Conservation (phyloP, 1,284 basidiomycete genomes). For the Macrocybe sp. region DNA sequence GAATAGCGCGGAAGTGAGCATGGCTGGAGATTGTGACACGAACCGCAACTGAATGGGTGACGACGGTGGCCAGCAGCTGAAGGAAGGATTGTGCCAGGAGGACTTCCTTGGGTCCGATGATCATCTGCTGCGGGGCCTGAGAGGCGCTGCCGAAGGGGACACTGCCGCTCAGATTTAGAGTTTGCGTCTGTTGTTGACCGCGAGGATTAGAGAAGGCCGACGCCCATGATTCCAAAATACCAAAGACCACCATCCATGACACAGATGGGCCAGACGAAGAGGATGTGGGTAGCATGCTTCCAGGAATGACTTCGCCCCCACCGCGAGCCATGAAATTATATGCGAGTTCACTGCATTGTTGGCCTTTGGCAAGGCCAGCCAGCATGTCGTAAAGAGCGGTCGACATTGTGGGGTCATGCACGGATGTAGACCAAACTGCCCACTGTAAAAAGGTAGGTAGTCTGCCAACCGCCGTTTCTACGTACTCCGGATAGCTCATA, state of each 20-base stretch:
- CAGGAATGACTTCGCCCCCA: conserved; percentile 57
- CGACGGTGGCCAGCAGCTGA: conserved; percentile 76
- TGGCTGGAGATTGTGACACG: conserved; percentile 78
- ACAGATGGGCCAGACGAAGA: conserved; percentile 34
- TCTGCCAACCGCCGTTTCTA: conserved; percentile 58
- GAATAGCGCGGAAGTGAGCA: conserved; percentile 75
- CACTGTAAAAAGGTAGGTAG: conserved; percentile 82
- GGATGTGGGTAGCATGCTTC: conserved; percentile 38
- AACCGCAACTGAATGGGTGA: conserved; percentile 73
- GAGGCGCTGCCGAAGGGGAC: conserved; percentile 20
- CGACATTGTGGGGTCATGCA: conserved; percentile 66
- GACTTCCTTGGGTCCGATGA: conserved; percentile 72
- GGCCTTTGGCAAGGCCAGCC: conserved; percentile 78
- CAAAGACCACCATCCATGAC: conserved; percentile 43
- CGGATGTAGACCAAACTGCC: conserved; percentile 81
- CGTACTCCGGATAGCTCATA: conserved; percentile 46
- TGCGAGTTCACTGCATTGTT: conserved; percentile 77
- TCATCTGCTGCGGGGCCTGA: conserved; percentile 41
- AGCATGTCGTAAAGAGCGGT: conserved; percentile 88
- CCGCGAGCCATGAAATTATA: conserved; percentile 81
- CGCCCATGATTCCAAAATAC: conserved; percentile 41
- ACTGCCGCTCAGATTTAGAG: conserved; percentile 13
- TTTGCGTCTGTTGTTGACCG: conserved; percentile 18
- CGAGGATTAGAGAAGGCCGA: conserved; percentile 26
- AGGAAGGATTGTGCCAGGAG: conserved; percentile 79